Percentiles rank a stretch among this genome's conserved stretches.
phyloP scores from a whole-genome alignment of 306 rosid species.

The Rosa multiflora region DNA sequence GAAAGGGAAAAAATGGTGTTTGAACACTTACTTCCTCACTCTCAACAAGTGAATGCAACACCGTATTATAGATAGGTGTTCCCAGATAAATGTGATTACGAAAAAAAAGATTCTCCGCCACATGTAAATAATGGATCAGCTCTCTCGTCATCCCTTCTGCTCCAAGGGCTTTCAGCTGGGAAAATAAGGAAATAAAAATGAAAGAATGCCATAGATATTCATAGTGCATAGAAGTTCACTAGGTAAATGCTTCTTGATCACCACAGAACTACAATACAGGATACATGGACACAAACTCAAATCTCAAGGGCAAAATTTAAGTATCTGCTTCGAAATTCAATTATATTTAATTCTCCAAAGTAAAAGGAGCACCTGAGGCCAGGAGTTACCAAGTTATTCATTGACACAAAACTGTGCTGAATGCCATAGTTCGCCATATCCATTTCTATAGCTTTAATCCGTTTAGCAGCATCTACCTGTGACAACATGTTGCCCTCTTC shows the following conservation, averaged over 20 bases:
- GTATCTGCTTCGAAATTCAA: not conserved
- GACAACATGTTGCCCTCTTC: slow-evolving; percentile 62
- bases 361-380: slow-evolving; percentile 23
- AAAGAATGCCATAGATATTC: slow-evolving; percentile 9
- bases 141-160: slow-evolving; percentile 71
- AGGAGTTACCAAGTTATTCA: slow-evolving; percentile 60
- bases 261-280: not conserved
- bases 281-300: not conserved
- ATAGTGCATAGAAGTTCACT: not conserved
- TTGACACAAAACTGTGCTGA: slow-evolving; percentile 67
- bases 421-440: slow-evolving; percentile 65
- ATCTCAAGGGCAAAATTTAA: not conserved
- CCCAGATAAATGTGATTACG: slow-evolving; percentile 43
- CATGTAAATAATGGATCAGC: slow-evolving; percentile 59
- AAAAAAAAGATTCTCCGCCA: slow-evolving; percentile 68
- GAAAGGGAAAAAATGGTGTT: slow-evolving; percentile 29
- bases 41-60: slow-evolving; percentile 63
- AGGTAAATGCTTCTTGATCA: not conserved
- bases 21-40: slow-evolving; percentile 58
- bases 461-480: slow-evolving; percentile 55
- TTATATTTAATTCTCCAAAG: slow-evolving; percentile 15
- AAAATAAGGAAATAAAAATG: slow-evolving; percentile 15
- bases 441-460: slow-evolving; percentile 70
- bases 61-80: slow-evolving; percentile 54
- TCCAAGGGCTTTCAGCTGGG: slow-evolving; percentile 79